A percentile compares a stretch with the other conserved stretches of the same genome.
Conservation (phyloP, 2,329 filamentous ascomycete genomes). For the Epichloe elymi region DNA sequence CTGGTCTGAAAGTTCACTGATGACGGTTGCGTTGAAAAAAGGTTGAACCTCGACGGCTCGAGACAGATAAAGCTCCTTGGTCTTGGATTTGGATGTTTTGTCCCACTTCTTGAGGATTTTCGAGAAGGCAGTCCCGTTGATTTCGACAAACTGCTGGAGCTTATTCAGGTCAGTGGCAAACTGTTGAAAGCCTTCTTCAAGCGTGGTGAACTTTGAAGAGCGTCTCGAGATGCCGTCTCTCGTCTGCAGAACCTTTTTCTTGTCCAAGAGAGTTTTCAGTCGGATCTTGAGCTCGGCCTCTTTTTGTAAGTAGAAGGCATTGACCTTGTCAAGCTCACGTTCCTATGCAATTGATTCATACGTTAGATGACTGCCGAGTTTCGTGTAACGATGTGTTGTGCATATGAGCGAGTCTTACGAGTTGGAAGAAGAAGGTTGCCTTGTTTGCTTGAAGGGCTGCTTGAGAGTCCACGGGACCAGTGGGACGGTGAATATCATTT, state of each 20-base stretch:
- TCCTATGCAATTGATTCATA: conserved; percentile 43
- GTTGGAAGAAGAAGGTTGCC: conserved; percentile 94
- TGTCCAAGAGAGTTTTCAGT: conserved; percentile 82
- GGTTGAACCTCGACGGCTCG: conserved; percentile 94
- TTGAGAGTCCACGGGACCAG: conserved; percentile 57
- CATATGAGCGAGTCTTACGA: conserved; percentile 44
- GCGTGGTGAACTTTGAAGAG: conserved; percentile 83
- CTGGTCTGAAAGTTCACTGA: conserved; percentile 91
- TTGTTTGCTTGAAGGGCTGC: conserved; percentile 89
- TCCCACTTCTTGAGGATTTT: conserved; percentile 99
- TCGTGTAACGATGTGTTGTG: neutral
- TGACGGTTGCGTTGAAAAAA: conserved; percentile 95
- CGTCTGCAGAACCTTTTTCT: conserved; percentile 86
- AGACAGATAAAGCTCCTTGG: conserved; percentile 93
- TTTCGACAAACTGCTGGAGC: conserved; percentile 94
- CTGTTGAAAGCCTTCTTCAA: conserved; percentile 94
- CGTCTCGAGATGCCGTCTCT: conserved; percentile 69
- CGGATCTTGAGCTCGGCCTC: conserved; percentile 96
- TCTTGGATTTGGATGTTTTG: conserved; percentile 97
- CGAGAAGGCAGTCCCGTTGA: conserved; percentile 94
- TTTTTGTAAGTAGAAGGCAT: conserved; percentile 94
- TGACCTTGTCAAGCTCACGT: conserved; percentile 95
- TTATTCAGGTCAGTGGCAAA: conserved; percentile 96
- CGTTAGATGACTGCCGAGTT: neutral
- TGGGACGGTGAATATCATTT: conserved; percentile 42